Evolutionary conservation across 345 rosid species (phyloP), one percentile per base, ranked within the genome.

Genomic region (Diplotaxis tenuifolia): DNA sequence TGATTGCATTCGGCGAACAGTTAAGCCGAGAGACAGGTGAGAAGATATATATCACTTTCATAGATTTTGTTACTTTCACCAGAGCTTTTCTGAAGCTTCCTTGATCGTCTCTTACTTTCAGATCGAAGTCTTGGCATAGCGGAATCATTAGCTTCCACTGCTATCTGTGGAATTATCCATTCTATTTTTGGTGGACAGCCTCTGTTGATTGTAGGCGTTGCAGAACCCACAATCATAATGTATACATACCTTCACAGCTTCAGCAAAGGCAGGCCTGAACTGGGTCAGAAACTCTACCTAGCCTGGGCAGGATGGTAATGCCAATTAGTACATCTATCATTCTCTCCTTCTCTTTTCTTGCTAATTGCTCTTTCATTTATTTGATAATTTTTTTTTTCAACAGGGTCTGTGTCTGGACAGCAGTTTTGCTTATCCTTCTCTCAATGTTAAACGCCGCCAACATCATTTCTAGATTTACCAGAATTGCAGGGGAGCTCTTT

Each of bases 321-420:
- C 11, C 4, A 1, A 59, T 27, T 15, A 16, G 23, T 57, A 29
- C 1, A 9, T 61, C 21, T 54, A 25, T 57, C 1, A 16, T 5
- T 32, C 18, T 78, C 6, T n/a, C 1, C 19, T 9, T 66, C 29
- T 58, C 7, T 55, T 71, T 56, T 28, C 36, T 81, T 49, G 66
- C 16, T 4, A 23, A 40, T 28, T 67, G 31, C 63, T 52, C 67
- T 73, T 53, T 32, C 31, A 52, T 45, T 61, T 25, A 29, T 16
- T 38, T 1, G 36, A 52, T 0, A 38, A 31, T 47, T 50, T 8
- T 15, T 21, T 54, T 6, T 47, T 25, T 67, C 23, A 74, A 67
- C 93, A 89, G 98, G 98, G 89, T 91, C 25, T 91, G 98, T 61
- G 89, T 84, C 5, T 93, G 98, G 94, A 91, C 98, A 61, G 78